Evolutionary conservation across 129 eudicot genomes (phyloP).

Genomic region (Cynara cardunculus): DNA sequence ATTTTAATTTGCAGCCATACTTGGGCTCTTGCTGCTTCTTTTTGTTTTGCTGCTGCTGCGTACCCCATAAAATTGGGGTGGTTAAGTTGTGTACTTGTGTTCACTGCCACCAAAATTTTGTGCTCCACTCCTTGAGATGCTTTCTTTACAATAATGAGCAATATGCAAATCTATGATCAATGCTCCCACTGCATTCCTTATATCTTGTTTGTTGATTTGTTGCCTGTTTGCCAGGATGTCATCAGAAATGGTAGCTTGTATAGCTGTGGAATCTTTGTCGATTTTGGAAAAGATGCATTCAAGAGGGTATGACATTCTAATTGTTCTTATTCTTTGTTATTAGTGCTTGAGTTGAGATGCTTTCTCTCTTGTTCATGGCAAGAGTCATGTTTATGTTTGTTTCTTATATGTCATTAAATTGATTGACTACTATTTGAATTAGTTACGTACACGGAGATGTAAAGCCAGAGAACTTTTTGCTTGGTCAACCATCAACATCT

Average conservation of each 20-base stretch:
- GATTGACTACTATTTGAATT: background rate
- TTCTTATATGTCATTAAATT: background rate
- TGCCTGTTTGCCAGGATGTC: slow-evolving; percentile 49
- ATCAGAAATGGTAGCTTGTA: slow-evolving; percentile 62
- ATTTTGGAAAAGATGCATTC: slow-evolving; percentile 66
- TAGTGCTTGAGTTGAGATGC: background rate
- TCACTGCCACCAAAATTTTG: background rate
- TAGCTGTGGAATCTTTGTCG: slow-evolving; percentile 62
- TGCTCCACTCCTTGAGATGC: background rate
- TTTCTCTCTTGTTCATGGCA: background rate
- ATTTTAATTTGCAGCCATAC: too few relatives aligned
- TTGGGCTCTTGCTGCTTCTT: too few relatives aligned
- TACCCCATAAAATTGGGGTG: background rate
- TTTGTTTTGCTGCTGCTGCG: too few relatives aligned
- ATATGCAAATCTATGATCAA: background rate
- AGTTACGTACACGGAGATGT: slow-evolving; percentile 80
- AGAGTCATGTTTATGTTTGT: background rate
- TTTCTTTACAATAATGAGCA: background rate
- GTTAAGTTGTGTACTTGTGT: background rate
- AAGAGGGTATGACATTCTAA: slow-evolving; percentile 40
- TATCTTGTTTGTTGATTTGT: background rate
- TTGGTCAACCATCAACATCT: slow-evolving; percentile 70
- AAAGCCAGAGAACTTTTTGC: slow-evolving; percentile 73
- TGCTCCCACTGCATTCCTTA: too few relatives aligned
- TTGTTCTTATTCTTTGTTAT: background rate